Evolutionary conservation across 352 stramenopile species (phyloP).

Genomic region (Saprolegnia parasitica): DNA sequence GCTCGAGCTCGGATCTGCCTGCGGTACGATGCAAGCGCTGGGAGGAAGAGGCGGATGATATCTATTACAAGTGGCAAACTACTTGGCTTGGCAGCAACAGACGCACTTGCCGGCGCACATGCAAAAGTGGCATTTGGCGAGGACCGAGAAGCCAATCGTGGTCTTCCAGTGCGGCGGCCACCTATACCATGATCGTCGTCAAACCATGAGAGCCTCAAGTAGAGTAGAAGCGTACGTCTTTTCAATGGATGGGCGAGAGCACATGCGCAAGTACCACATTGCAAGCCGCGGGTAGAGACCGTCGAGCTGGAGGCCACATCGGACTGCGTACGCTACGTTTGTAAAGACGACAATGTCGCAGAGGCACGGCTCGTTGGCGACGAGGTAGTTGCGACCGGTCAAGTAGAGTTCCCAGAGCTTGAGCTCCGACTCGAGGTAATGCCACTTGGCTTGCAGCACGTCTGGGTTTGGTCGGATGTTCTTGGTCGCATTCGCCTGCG

Average conservation of each 20-base stretch:
- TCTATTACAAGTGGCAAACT: slow-evolving; percentile 3
- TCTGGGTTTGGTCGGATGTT: slow-evolving; percentile 48
- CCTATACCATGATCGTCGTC: neutral
- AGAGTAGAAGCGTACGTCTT: slow-evolving; percentile 38
- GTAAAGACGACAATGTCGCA: slow-evolving; percentile 82
- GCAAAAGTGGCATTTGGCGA: slow-evolving; percentile 57
- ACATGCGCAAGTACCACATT: slow-evolving; percentile 74
- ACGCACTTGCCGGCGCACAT: slow-evolving; percentile 24
- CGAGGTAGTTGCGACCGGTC: slow-evolving; percentile 54
- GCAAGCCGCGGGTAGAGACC: slow-evolving; percentile 71
- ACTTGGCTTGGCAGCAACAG: slow-evolving; percentile 22
- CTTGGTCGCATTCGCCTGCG: slow-evolving; percentile 28
- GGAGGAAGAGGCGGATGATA: neutral
- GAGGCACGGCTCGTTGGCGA: slow-evolving; percentile 59
- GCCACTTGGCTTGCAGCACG: slow-evolving; percentile 69
- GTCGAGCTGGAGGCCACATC: slow-evolving; percentile 77
- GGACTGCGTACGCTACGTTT: slow-evolving; percentile 80
- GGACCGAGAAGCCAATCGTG: slow-evolving; percentile 66
- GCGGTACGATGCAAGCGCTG: neutral
- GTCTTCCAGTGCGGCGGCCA: slow-evolving; percentile 82
- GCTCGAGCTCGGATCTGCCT: no score
- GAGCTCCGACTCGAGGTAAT: slow-evolving; percentile 59
- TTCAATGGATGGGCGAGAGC: slow-evolving; percentile 60
- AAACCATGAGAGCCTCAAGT: neutral
- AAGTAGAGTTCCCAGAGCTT: slow-evolving; percentile 76